These are phyloP conservation scores for Grigorovia transvaalensis DNA, from an alignment of 805 yeast genomes.

Conservation along the genomic window DNA sequence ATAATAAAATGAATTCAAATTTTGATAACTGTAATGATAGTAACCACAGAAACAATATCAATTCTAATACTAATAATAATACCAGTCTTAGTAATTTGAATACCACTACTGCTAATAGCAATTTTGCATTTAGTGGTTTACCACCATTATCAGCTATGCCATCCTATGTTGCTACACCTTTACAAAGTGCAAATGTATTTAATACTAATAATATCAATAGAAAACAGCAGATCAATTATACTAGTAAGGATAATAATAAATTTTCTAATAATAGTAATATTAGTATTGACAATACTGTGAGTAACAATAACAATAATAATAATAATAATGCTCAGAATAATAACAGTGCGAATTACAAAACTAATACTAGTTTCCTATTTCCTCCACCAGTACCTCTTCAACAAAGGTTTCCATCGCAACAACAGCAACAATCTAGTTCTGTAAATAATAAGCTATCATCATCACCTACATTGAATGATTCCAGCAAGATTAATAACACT, in stretches of 20 bases:
- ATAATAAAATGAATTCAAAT: not conserved
- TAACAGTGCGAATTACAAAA: not conserved
- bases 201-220: slow-evolving; percentile 5
- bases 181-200: slow-evolving; percentile 21
- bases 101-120: not conserved
- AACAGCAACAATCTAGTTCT: not conserved
- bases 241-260: not conserved
- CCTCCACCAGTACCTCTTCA: not conserved
- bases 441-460: not conserved
- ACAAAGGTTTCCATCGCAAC: slow-evolving; percentile 1
- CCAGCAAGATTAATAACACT: not conserved
- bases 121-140: slow-evolving; percentile 11
- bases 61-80: not conserved
- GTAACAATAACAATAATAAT: slow-evolving; percentile 17
- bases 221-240: not conserved
- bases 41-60: not conserved
- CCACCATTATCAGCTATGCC: slow-evolving; percentile 25
- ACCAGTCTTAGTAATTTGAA: not conserved
- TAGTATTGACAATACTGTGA: slow-evolving; percentile 3
- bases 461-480: not conserved
- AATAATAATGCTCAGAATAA: slow-evolving; percentile 9
- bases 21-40: not conserved
- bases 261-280: slow-evolving; percentile 4
- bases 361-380: not conserved
- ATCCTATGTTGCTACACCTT: slow-evolving; percentile 28